Percentiles rank a stretch among this genome's conserved stretches.
Evolutionary conservation across 371 early-diverging fungal species (phyloP).

Genomic region (Circinella minor): DNA sequence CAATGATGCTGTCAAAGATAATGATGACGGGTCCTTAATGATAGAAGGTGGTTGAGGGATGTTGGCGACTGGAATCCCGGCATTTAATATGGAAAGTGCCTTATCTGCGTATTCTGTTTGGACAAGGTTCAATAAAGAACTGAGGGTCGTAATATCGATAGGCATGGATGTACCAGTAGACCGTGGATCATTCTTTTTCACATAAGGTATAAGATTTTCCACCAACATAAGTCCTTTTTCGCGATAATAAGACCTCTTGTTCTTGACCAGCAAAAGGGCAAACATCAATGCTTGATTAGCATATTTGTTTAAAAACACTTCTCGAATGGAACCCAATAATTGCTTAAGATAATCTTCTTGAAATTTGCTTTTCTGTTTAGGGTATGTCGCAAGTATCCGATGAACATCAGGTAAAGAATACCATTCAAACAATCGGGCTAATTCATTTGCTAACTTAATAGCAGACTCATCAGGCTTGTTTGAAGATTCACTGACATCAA

Average conservation of each 20-base stretch:
- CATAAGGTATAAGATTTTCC: constrained; percentile 65
- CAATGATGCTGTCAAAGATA: no score
- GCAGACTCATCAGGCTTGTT: constrained; percentile 25
- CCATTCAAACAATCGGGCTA: constrained; percentile 60
- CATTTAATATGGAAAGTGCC: constrained; percentile 73
- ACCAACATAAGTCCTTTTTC: constrained; percentile 69
- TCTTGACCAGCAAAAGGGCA: constrained; percentile 66
- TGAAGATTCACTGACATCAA: constrained; percentile 43
- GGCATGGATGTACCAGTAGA: constrained; percentile 14
- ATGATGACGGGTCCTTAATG: constrained; percentile 10
- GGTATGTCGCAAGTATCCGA: constrained; percentile 63
- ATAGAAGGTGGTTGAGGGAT: constrained; percentile 14
- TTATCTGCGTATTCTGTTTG: constrained; percentile 69
- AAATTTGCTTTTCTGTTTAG: constrained; percentile 68
- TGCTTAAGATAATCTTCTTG: constrained; percentile 79
- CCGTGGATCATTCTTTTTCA: constrained; percentile 36
- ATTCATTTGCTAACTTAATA: constrained; percentile 45
- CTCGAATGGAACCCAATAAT: constrained; percentile 61
- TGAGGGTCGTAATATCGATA: constrained; percentile 50
- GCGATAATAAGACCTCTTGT: constrained; percentile 64
- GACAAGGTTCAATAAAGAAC: constrained; percentile 62
- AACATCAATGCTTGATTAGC: constrained; percentile 67
- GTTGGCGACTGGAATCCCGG: constrained; percentile 52
- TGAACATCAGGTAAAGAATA: constrained; percentile 54
- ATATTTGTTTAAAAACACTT: constrained; percentile 68